Evolutionary conservation across 345 rosid genomes (phyloP).

Genomic region (Rhodamnia argentea): DNA sequence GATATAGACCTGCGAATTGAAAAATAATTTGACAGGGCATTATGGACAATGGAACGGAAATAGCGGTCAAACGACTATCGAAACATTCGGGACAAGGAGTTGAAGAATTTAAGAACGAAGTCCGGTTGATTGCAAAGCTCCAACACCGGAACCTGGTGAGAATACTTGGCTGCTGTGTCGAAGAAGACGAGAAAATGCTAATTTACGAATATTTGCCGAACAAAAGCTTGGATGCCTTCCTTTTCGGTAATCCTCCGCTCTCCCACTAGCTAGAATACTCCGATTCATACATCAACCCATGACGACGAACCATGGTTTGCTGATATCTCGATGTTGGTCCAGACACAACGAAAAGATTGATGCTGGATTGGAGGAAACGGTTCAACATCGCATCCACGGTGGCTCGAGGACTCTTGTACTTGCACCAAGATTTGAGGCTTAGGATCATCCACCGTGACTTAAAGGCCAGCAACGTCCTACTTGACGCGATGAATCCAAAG

Average conservation of each 20-base stretch:
- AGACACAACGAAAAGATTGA: background rate
- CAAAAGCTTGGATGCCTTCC: conserved; percentile 26
- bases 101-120: conserved; percentile 26
- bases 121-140: conserved; percentile 18
- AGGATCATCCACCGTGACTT: conserved; percentile 72
- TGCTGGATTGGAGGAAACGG: conserved; percentile 46
- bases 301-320: background rate
- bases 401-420: conserved; percentile 63
- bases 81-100: conserved; percentile 23
- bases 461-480: conserved; percentile 49
- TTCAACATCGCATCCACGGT: conserved; percentile 43
- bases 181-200: conserved; percentile 21
- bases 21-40: conserved; percentile 9
- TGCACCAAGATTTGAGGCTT: conserved; percentile 65
- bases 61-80: conserved; percentile 28
- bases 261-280: background rate
- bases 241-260: conserved; percentile 10
- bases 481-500: conserved; percentile 49
- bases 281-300: background rate
- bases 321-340: background rate
- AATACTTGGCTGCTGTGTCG: conserved; percentile 19
- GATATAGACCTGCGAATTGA: background rate
- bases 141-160: conserved; percentile 27
- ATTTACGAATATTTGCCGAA: conserved; percentile 30
- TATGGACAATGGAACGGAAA: conserved; percentile 8